A percentile compares a stretch with the other conserved stretches of the same genome.
These are phyloP conservation scores for Massarina eburnea DNA, from an alignment of 2,329 filamentous ascomycete genomes.

Conservation along the genomic window DNA sequence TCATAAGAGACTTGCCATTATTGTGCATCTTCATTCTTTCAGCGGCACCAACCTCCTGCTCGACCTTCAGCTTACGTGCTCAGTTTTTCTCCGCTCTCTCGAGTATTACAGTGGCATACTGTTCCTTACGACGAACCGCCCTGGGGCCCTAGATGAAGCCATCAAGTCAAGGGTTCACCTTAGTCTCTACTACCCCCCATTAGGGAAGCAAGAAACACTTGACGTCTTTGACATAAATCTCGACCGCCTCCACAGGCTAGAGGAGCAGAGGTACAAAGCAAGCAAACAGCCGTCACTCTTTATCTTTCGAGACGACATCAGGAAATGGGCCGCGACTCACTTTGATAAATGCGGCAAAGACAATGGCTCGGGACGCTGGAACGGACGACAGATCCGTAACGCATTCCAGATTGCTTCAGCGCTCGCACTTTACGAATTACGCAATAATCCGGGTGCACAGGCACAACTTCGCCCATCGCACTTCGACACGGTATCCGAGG, in stretches of 20 bases:
- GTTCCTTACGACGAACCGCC: slow-evolving; percentile 40
- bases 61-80: not conserved
- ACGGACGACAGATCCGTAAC: slow-evolving; percentile 16
- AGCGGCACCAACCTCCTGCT: no score
- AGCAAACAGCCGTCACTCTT: no score
- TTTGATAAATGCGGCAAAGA: not conserved
- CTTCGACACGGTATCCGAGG: no score
- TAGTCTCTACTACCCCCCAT: slow-evolving; percentile 44
- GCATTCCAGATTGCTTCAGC: slow-evolving; percentile 17
- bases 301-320: not conserved
- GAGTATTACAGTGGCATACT: slow-evolving; percentile 46
- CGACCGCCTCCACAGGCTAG: no score
- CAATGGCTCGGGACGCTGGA: slow-evolving; percentile 10
- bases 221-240: no score
- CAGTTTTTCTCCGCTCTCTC: slow-evolving; percentile 38
- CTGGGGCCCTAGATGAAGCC: slow-evolving; percentile 45
- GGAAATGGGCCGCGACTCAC: not conserved
- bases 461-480: no score
- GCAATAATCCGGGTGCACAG: no score
- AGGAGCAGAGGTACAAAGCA: no score
- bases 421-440: slow-evolving; percentile 17
- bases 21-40: no score
- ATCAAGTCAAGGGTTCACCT: slow-evolving; percentile 52
- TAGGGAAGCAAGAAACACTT: no score
- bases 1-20: no score